Base-by-base conservation (phyloP, 179 eudicot genomes). In the Nepenthes alata region DNA sequence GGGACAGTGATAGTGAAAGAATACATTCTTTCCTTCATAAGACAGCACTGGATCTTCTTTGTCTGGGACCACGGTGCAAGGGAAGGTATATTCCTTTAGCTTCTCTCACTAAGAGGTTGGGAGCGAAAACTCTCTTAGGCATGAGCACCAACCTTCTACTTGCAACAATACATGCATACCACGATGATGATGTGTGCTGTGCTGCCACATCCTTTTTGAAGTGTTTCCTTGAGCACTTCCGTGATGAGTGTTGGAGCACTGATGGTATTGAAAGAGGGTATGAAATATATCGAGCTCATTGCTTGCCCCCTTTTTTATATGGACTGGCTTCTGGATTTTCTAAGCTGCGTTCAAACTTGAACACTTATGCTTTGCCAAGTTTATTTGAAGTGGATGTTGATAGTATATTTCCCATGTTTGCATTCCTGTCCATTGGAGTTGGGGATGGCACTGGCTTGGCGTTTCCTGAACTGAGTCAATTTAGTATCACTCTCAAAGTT, bases 161-260 rank as follows among this genome's bases (percentile, higher is more conserved):
- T 66, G 98, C 85, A 72, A 83, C 86, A 48, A 58, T 71, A 36
- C 72, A 85, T 37, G 97, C 88, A 47, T 93, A 93, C 68, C 69
- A 68, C 52, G 98, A 93, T 60, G 98, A 93, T 72, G 98, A 93
- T 75, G 89, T 89, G 41, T 93, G 98, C 69, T 89, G 94, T 79
- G 96, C 97, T 59, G 82, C 80, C 34, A 93, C 98, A 37, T 74
- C 90, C 38, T 93, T 89, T 67, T 76, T 93, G 74, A 93, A 87
- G 78, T 85, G 97, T 79, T 85, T 93, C 68, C 90, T 93, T 52
- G 97, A 93, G 78, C 74, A 82, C 62, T 78, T 93, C 73, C 86
- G 93, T 61, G 90, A 93, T 78, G 98, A 89, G 52, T 89, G 75
- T 68, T 93, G 98, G 97, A 85, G 71, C 55, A 82, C 80, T 64